These are phyloP conservation scores for Ampelomyces quisqualis DNA, from an alignment of 2,329 filamentous ascomycete species.

Conservation along the genomic window DNA sequence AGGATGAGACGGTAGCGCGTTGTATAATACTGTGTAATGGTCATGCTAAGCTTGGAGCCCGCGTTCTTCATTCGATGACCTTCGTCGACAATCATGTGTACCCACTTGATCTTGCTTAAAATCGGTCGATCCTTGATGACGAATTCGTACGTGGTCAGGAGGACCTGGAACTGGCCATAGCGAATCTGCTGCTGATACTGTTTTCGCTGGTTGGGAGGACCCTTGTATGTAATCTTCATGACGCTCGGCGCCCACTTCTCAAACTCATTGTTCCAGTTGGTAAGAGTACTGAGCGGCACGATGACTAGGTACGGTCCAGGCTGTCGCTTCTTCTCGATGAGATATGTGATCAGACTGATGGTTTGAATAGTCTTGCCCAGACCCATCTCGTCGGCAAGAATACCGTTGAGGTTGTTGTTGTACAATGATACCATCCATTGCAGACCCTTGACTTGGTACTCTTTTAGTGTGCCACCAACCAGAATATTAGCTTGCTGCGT, in stretches of 20 bases:
- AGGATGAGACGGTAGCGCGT: slow-evolving; percentile 95
- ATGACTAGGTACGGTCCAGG: slow-evolving; percentile 93
- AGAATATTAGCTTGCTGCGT: slow-evolving; percentile 79
- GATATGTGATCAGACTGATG: slow-evolving; percentile 93
- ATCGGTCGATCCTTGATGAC: slow-evolving; percentile 98
- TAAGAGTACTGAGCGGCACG: slow-evolving; percentile 92
- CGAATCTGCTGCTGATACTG: slow-evolving; percentile 91
- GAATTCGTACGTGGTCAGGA: slow-evolving; percentile 98
- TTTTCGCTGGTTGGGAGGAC: slow-evolving; percentile 83
- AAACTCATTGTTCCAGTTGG: slow-evolving; percentile 98
- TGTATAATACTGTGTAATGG: slow-evolving; percentile 91
- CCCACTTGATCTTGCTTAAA: slow-evolving; percentile 98
- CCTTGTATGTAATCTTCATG: slow-evolving; percentile 90
- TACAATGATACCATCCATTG: slow-evolving; percentile 99
- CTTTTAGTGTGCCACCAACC: slow-evolving; percentile 89
- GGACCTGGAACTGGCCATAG: slow-evolving; percentile 90
- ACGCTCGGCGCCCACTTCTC: slow-evolving; percentile 97
- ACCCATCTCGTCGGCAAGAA: slow-evolving; percentile 98
- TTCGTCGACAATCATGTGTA: slow-evolving; percentile 99
- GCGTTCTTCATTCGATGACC: slow-evolving; percentile 99
- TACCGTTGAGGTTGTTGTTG: slow-evolving; percentile 99
- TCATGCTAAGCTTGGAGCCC: slow-evolving; percentile 92
- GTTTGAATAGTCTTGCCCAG: slow-evolving; percentile 99
- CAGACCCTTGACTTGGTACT: slow-evolving; percentile 97
- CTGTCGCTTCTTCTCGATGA: slow-evolving; percentile 94